Evolutionary conservation across 1,284 basidiomycete species (phyloP).

Genomic region (Irpex lacteus): DNA sequence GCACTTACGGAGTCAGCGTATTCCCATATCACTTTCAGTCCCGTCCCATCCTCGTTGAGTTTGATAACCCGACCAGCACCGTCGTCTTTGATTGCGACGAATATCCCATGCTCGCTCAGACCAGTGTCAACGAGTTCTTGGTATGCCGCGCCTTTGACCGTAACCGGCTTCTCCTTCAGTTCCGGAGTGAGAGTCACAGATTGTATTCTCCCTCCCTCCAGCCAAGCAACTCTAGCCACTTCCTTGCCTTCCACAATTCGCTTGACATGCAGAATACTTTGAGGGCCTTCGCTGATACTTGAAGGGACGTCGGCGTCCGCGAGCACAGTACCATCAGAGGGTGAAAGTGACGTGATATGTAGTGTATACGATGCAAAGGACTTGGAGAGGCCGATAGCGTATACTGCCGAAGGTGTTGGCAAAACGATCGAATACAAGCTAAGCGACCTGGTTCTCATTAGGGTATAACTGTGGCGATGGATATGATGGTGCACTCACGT

Average conservation of each 20-base stretch:
- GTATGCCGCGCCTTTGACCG: constrained; percentile 42
- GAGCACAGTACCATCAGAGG: constrained; percentile 54
- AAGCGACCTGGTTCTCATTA: constrained; percentile 45
- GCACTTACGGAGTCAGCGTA: constrained; percentile 56
- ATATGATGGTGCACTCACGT: constrained; percentile 39
- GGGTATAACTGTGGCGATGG: neutral
- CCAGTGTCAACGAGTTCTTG: constrained; percentile 55
- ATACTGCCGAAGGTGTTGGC: constrained; percentile 51
- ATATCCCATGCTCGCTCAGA: constrained; percentile 42
- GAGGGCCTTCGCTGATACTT: constrained; percentile 45
- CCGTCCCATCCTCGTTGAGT: constrained; percentile 39
- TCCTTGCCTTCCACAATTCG: constrained; percentile 20
- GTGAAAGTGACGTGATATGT: constrained; percentile 58
- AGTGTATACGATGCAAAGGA: constrained; percentile 63
- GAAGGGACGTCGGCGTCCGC: constrained; percentile 56
- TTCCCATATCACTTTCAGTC: constrained; percentile 48
- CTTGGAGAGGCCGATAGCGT: constrained; percentile 68
- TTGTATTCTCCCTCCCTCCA: constrained; percentile 57
- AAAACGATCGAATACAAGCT: constrained; percentile 64
- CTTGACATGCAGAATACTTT: constrained; percentile 40
- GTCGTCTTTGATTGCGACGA: constrained; percentile 52
- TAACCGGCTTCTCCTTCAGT: constrained; percentile 47
- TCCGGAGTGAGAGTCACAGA: constrained; percentile 52
- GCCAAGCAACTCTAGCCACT: constrained; percentile 59
- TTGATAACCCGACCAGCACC: constrained; percentile 56